Evolutionary conservation across 2,329 filamentous ascomycete species (phyloP).

Genomic region (Aureobasidium sp.): DNA sequence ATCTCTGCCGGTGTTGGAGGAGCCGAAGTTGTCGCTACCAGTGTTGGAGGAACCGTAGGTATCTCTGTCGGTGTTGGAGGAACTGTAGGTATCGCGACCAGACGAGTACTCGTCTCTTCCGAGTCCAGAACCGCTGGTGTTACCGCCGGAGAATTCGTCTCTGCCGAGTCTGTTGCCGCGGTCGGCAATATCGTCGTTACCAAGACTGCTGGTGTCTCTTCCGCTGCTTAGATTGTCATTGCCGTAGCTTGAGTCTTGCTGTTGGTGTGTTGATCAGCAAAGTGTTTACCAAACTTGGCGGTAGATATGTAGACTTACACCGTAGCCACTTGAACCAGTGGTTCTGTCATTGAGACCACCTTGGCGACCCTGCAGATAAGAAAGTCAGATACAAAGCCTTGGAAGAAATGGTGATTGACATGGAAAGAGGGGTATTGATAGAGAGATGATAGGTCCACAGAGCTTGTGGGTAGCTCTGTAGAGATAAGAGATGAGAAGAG

Average conservation of each 20-base stretch:
- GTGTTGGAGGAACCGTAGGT: no score
- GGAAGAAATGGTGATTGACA: not conserved
- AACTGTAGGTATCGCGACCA: constrained; percentile 13
- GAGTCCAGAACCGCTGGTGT: constrained; percentile 12
- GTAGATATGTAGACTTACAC: not conserved
- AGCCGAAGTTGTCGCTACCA: constrained; percentile 13
- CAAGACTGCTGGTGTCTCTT: not conserved
- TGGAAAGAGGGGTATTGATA: not conserved
- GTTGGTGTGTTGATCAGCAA: not conserved
- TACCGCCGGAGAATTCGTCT: not conserved
- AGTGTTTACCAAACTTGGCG: not conserved
- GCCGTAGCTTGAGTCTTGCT: not conserved
- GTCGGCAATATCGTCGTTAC: not conserved
- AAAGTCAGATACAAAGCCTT: not conserved
- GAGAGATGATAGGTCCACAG: not conserved
- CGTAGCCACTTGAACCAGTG: not conserved
- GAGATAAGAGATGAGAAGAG: not conserved
- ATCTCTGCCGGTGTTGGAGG: no score
- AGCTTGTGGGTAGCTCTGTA: not conserved
- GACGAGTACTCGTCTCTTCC: constrained; percentile 13
- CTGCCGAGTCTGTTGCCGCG: not conserved
- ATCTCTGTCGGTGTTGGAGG: no score
- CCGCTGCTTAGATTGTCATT: not conserved
- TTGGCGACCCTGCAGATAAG: not conserved
- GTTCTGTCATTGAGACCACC: not conserved